Evolutionary conservation across 371 early-diverging fungal species (phyloP).

Genomic region (Dichotomocladium elegans): DNA sequence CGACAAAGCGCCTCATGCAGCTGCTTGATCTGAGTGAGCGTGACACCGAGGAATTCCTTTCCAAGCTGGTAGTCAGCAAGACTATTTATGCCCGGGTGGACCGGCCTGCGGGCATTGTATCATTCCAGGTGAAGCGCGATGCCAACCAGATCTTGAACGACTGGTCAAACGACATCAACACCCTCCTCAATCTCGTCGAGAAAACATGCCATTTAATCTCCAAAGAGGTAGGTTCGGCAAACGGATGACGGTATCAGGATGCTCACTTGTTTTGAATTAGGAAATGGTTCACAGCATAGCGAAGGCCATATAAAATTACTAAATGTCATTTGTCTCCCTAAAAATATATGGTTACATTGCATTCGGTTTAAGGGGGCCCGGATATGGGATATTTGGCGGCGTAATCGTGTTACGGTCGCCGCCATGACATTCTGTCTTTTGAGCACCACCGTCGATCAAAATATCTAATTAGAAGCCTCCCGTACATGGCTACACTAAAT

Average conservation of each 20-base stretch:
- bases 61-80: conserved; percentile 89
- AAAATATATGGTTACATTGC: too few relatives aligned
- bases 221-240: conserved; percentile 66
- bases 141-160: conserved; percentile 86
- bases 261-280: conserved; percentile 9
- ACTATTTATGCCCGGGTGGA: conserved; percentile 95
- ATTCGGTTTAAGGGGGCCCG: too few relatives aligned
- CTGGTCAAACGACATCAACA: conserved; percentile 90
- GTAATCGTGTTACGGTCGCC: too few relatives aligned
- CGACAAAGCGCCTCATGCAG: conserved; percentile 59
- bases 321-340: too few relatives aligned
- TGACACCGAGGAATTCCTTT: conserved; percentile 88
- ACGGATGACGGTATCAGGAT: neutral
- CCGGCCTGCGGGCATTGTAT: conserved; percentile 86
- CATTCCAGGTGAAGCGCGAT: conserved; percentile 81
- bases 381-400: too few relatives aligned
- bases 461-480: too few relatives aligned
- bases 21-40: conserved; percentile 45
- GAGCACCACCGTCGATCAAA: too few relatives aligned
- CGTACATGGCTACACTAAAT: too few relatives aligned
- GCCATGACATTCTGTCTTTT: too few relatives aligned
- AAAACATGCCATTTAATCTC: conserved; percentile 95
- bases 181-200: conserved; percentile 84
- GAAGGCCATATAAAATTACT: conserved; percentile 50
- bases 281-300: conserved; percentile 82